phyloP scores from a whole-genome alignment of 768 basidiomycete species.

The Albatrellus ellisii region DNA sequence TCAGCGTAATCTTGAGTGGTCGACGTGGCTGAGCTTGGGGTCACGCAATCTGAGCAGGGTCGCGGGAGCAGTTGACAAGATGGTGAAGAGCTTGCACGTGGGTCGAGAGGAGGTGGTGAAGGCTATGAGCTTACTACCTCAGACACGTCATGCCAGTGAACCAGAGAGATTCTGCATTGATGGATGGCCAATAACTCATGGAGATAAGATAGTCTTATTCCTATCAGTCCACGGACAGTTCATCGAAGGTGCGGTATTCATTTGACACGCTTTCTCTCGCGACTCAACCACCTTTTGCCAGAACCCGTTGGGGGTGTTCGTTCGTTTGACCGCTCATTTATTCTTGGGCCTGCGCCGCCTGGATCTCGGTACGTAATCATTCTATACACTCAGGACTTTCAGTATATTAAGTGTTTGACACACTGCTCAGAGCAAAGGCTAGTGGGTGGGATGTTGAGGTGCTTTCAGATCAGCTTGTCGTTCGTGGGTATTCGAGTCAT shows the following conservation, averaged over 20 bases:
- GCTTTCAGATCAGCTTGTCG: slow-evolving; percentile 75
- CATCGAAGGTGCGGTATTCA: slow-evolving; percentile 55
- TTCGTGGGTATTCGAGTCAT: slow-evolving; percentile 75
- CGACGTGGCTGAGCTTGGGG: slow-evolving; percentile 44
- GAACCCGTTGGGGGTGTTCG: slow-evolving; percentile 67
- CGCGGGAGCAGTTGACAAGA: slow-evolving; percentile 44
- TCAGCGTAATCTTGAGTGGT: slow-evolving; percentile 76
- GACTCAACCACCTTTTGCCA: slow-evolving; percentile 16
- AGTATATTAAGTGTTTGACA: slow-evolving; percentile 1
- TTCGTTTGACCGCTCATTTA: slow-evolving; percentile 89
- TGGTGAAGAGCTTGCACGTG: slow-evolving; percentile 53
- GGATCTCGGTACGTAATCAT: slow-evolving; percentile 61
- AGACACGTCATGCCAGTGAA: slow-evolving; percentile 64
- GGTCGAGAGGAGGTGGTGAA: slow-evolving; percentile 53
- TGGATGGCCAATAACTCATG: slow-evolving; percentile 62
- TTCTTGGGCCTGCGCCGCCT: slow-evolving; percentile 68
- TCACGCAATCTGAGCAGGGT: slow-evolving; percentile 74
- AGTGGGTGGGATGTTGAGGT: slow-evolving; percentile 87
- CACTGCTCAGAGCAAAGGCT: slow-evolving; percentile 44
- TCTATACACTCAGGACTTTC: slow-evolving; percentile 6
- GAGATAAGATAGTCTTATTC: slow-evolving; percentile 41
- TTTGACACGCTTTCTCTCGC: neutral
- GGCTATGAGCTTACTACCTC: slow-evolving; percentile 52
- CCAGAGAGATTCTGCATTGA: slow-evolving; percentile 82
- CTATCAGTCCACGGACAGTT: slow-evolving; percentile 84